Base-by-base conservation (phyloP, 2,329 filamentous ascomycete genomes). In the Trichoderma sp. region DNA sequence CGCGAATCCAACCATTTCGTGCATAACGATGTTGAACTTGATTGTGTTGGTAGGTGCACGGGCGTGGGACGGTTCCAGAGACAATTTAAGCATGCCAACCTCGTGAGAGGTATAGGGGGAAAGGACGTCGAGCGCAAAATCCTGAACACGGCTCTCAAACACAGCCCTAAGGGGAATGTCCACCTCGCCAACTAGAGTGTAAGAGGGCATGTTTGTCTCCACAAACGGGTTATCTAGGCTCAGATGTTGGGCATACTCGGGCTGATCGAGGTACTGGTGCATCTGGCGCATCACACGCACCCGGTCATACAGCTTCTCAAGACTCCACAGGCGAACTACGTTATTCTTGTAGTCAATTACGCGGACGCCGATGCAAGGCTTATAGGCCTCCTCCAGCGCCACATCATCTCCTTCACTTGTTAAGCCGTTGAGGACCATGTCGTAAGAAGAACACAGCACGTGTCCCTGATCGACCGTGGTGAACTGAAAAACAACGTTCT, bases 11-110 rank as follows among this genome's bases (percentile, higher is more conserved):
- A 96, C 84, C 83, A 99, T 89, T 79, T 98, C 94, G 78, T 97
- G 95, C 93, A 99, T 97, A 36, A 98, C 95, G 6, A 98, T 95
- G 77, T 98, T 99, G 84, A 99, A 99, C 80, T 98, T 99, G 72
- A 98, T 84, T 3, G 93, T 98, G 72, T 93, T 96, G 14, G 93
- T 93, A 15, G 96, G 96, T 4, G 95, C 95, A 77, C 97, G 91
- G 2, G 95, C 95, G 62, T 94, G 95, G 0, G 95, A 98, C 15
- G 96, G 96, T 79, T 99, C 96, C 7, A 99, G 84, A 0, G 95
- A 95, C 47, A 99, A 84, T 77, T 94, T 93, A 75, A 99, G 89
- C 70, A 98, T 95, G 58, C 95, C 96, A 73, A 98, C 90, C 9
- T 94, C 93, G 76, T 94, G 94, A 30, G 92, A 93, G 0, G 96